Evolutionary conservation across 176 grass and related monocot genomes (phyloP), one percentile per base, ranked within the genome.

Genomic region (Raddia distichophylla): DNA sequence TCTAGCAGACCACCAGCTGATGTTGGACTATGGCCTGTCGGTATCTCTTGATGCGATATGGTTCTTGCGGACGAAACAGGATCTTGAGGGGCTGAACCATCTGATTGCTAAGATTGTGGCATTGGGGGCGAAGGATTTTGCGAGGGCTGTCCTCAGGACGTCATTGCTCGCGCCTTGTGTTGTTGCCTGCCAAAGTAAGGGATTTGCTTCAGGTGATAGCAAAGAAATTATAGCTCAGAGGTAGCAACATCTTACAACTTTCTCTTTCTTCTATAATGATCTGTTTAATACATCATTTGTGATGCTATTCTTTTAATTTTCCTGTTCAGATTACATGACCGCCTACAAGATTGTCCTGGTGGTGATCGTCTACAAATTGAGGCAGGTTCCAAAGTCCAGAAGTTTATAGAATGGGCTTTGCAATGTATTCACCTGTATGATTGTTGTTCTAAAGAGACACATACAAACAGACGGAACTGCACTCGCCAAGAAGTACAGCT

Each of bases 381-480:
- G 83, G 86, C 94, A 22, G 83, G 89, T 17, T 69, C 69, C 59
- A 93, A 93, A 76, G 86, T 97, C 49, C 86, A 93, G 77, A 93
- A 93, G 68, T 97, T 93, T 65, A 97, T 92, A 75, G 91, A 97
- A 80, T 90, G 94, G 94, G 94, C 91, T 64, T 83, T 97, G 48
- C 89, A 88, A 55, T 97, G 94, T 77, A 87, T 97, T 48, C 72
- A 87, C 60, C 80, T 93, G 81, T 86, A 93, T 76, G 82, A 87
- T 76, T 87, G 86, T 76, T 87, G 86, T 59, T 86, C 78, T 77
- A 76, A 89, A 76, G 75, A 87, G 14, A 68, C 55, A 16, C 63
- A 77, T 10, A 60, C 12, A 10, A 81, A 33, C 37, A 89, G 71
- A 73, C 68, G 75, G 67, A 86, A 67, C 62, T 74, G 49, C 76